Conservation (phyloP, 306 rosid genomes). For the Fagus sylvatica region DNA sequence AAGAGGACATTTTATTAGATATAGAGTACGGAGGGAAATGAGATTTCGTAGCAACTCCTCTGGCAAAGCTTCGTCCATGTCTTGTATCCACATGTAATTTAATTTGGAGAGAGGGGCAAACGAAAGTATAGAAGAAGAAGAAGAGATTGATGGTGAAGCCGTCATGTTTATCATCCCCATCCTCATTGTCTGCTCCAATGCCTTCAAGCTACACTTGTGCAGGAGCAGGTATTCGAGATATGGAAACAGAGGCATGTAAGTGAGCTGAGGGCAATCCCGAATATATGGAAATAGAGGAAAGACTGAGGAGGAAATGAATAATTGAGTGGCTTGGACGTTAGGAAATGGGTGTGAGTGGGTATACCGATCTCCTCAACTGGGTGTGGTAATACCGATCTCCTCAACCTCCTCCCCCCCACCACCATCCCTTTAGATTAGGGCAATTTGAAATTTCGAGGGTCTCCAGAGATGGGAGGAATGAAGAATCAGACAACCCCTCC, state of each 20-base stretch:
- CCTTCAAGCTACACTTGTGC: rapidly evolving
- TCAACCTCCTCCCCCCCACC: neutral
- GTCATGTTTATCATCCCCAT: no score
- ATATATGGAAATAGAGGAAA: neutral
- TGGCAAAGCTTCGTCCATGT: neutral
- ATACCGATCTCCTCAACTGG: no score
- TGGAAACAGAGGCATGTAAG: constrained; percentile 10
- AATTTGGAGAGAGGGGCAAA: neutral
- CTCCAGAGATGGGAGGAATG: constrained; percentile 29
- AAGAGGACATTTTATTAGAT: neutral
- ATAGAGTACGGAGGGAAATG: neutral
- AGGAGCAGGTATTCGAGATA: rapidly evolving
- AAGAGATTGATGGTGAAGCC: neutral
- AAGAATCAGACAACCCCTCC: neutral
- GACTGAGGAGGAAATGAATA: no score
- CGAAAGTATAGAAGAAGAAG: neutral
- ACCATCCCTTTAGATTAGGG: constrained; percentile 28
- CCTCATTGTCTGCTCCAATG: neutral
- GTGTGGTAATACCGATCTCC: no score
- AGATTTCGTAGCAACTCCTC: neutral
- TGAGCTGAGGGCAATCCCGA: neutral
- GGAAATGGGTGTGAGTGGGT: no score
- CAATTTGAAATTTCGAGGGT: no score
- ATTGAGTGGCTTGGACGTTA: no score
- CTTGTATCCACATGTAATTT: neutral